These are phyloP conservation scores for Cicer cuneatum DNA, from an alignment of 306 rosid species.

Conservation along the genomic window DNA sequence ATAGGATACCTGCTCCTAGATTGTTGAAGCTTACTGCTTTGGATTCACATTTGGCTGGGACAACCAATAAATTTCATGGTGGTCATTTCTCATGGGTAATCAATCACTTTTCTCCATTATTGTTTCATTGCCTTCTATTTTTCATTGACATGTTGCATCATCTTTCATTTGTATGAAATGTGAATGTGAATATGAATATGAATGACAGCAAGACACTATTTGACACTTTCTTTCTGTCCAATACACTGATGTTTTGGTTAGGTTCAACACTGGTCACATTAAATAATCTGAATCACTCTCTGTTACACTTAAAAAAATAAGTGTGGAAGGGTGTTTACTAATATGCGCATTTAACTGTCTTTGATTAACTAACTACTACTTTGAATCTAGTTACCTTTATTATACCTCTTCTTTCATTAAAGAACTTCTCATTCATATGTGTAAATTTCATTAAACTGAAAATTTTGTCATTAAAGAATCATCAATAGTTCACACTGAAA, in stretches of 20 bases:
- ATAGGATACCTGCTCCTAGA: constrained; percentile 85
- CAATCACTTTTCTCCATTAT: constrained; percentile 31
- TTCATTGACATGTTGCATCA: constrained; percentile 17
- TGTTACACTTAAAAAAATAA: not conserved
- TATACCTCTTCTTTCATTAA: not conserved
- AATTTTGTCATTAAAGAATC: constrained; percentile 12
- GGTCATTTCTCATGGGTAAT: constrained; percentile 97
- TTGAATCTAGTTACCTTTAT: not conserved
- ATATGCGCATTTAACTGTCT: constrained; percentile 17
- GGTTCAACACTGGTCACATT: not conserved
- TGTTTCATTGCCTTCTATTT: constrained; percentile 16
- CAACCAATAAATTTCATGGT: constrained; percentile 77
- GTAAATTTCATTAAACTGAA: constrained; percentile 6
- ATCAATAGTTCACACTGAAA: constrained; percentile 1
- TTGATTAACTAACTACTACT: constrained; percentile 5
- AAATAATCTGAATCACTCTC: not conserved
- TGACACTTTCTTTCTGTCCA: not conserved
- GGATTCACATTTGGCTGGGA: constrained; percentile 91
- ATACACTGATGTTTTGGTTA: not conserved
- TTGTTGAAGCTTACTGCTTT: constrained; percentile 85
- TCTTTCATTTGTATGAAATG: not conserved
- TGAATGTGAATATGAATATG: not conserved
- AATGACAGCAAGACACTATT: not conserved
- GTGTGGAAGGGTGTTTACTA: not conserved
- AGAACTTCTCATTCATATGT: not conserved